Conservation (phyloP, 768 basidiomycete species). For the Scleroderma citrinum region DNA sequence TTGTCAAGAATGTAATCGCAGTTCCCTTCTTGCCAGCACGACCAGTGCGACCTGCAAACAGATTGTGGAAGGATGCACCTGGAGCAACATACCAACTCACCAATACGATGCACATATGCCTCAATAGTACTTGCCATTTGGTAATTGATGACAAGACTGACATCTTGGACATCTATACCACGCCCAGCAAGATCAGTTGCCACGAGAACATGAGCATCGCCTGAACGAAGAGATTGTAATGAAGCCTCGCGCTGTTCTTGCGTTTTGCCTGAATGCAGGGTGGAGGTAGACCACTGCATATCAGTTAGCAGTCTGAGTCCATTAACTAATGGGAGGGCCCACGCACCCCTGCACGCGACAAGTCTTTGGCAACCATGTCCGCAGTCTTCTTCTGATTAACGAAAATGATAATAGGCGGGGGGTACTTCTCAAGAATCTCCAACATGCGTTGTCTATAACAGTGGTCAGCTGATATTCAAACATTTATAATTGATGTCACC, state of each 20-base stretch:
- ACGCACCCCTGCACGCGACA: conserved; percentile 82
- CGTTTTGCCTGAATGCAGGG: conserved; percentile 94
- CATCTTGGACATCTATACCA: conserved; percentile 98
- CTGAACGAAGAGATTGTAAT: conserved; percentile 77
- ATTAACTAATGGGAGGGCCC: neutral
- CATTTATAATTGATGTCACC: conserved; percentile 38
- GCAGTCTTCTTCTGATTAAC: conserved; percentile 99
- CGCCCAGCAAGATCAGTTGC: conserved; percentile 97
- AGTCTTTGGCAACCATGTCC: conserved; percentile 94
- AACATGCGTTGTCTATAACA: conserved; percentile 65
- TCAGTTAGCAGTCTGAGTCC: conserved; percentile 5
- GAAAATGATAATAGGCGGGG: conserved; percentile 95
- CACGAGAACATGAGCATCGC: conserved; percentile 84
- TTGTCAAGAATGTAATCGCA: conserved; percentile 92
- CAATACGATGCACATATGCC: conserved; percentile 96
- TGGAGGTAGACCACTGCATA: conserved; percentile 78
- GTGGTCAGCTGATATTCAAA: conserved; percentile 8
- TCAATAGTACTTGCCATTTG: conserved; percentile 97
- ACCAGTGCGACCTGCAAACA: conserved; percentile 82
- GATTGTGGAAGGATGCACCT: conserved; percentile 2
- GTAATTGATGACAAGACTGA: conserved; percentile 93
- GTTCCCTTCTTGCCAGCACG: conserved; percentile 94
- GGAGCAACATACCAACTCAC: conserved; percentile 39
- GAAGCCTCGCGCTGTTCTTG: conserved; percentile 97
- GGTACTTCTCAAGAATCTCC: conserved; percentile 81